Evolutionary conservation across 345 rosid species (phyloP).

Genomic region (Geranium rotundifolium): DNA sequence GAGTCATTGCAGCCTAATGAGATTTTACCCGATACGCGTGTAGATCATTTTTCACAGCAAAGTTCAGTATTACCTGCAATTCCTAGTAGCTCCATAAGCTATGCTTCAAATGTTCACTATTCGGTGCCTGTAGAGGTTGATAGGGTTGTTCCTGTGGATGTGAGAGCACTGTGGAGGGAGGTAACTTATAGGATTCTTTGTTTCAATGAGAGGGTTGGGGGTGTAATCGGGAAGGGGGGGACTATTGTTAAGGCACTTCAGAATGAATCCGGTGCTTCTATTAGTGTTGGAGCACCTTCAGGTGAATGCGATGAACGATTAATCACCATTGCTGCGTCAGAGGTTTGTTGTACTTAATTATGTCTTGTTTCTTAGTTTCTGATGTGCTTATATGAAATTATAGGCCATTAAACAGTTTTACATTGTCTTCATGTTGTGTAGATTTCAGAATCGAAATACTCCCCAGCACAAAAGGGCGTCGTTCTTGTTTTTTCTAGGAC

Average conservation of each 20-base stretch:
- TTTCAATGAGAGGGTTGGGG: conserved; percentile 65
- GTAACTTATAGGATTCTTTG: conserved; percentile 70
- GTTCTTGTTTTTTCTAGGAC: conserved; percentile 62
- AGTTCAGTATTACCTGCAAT: conserved; percentile 15
- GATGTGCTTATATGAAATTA: conserved; percentile 3
- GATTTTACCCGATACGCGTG: conserved; percentile 18
- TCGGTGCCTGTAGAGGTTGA: conserved; percentile 38
- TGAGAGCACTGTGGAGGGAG: conserved; percentile 29
- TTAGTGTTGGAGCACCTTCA: conserved; percentile 51
- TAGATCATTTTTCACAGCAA: conserved; percentile 23
- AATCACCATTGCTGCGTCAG: conserved; percentile 60
- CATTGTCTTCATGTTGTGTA: conserved; percentile 30
- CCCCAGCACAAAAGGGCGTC: conserved; percentile 70
- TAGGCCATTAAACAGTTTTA: conserved; percentile 9
- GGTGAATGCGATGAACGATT: conserved; percentile 67
- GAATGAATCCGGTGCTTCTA: conserved; percentile 70
- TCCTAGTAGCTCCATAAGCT: conserved; percentile 27
- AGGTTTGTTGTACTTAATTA: conserved; percentile 32
- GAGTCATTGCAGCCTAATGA: conserved; percentile 26
- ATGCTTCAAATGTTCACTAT: conserved; percentile 23
- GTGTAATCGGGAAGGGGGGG: conserved; percentile 82
- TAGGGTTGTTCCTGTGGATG: conserved; percentile 14
- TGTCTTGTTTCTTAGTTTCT: conserved; percentile 10
- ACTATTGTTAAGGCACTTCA: conserved; percentile 52
- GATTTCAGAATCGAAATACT: conserved; percentile 48